Conservation (phyloP, 176 grass and related monocot genomes). For the Phyllostachys edulis region DNA sequence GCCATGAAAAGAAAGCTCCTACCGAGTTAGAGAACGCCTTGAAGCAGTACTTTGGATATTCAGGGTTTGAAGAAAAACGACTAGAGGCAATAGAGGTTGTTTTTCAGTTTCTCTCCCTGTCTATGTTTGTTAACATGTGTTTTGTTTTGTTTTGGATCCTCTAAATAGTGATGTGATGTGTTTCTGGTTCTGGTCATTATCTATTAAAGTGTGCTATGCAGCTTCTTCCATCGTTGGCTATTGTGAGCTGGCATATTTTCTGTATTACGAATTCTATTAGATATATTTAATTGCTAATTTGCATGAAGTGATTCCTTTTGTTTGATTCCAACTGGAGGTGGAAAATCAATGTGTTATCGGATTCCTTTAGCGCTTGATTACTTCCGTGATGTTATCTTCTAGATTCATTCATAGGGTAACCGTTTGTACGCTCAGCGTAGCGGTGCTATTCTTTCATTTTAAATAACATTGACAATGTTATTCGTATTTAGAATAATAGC, state of each 20-base stretch:
- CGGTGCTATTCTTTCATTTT: no score
- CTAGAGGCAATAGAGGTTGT: conserved; percentile 83
- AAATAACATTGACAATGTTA: no score
- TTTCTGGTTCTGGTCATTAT: background rate
- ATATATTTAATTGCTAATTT: conserved; percentile 23
- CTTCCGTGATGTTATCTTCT: no score
- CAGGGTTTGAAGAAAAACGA: conserved; percentile 69
- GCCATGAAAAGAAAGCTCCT: conserved; percentile 31
- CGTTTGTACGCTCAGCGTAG: no score
- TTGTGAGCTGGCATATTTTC: background rate
- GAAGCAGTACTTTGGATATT: conserved; percentile 73
- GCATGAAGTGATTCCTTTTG: conserved; percentile 93
- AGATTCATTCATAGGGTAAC: no score
- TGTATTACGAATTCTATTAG: background rate
- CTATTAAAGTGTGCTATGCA: no score
- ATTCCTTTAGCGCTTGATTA: conserved; percentile 32
- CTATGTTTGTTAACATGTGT: background rate
- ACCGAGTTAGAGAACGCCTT: conserved; percentile 54
- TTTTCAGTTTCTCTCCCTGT: conserved; percentile 41
- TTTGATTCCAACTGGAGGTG: conserved; percentile 96
- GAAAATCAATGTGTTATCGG: conserved; percentile 94
- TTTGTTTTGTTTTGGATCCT: background rate
- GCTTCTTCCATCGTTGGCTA: background rate
- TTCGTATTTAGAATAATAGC: no score
- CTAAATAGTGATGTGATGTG: background rate